Percentiles rank a stretch among this genome's conserved stretches.
phyloP scores from a whole-genome alignment of 1,284 basidiomycete species.

The Stereum hirsutum region DNA sequence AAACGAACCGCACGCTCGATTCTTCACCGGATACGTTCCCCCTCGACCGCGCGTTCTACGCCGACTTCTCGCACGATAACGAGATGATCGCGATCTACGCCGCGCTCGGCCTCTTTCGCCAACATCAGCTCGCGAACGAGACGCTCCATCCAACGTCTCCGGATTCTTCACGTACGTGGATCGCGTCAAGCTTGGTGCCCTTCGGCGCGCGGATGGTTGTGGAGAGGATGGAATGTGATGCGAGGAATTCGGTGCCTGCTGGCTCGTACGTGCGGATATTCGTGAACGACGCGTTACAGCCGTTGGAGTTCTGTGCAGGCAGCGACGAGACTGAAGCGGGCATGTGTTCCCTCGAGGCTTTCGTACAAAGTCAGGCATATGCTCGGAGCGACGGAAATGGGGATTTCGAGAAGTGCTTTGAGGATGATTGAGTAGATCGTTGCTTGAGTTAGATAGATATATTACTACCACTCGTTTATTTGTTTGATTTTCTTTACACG shows the following conservation, averaged over 20 bases:
- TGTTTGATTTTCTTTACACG: too few species aligned
- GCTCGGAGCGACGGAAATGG: conserved; percentile 55
- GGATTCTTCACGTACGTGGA: conserved; percentile 41
- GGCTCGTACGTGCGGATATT: conserved; percentile 46
- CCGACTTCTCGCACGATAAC: conserved; percentile 80
- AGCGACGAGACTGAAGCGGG: conserved; percentile 25
- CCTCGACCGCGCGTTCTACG: conserved; percentile 52
- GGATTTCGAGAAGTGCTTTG: conserved; percentile 53
- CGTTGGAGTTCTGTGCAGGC: conserved; percentile 50
- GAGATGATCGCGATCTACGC: conserved; percentile 70
- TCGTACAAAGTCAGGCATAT: conserved; percentile 65
- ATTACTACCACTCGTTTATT: too few species aligned
- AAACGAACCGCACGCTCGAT: conserved; percentile 76
- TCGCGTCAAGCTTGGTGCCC: conserved; percentile 49
- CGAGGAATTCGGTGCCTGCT: conserved; percentile 2
- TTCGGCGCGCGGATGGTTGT: conserved; percentile 58
- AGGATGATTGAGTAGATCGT: too few species aligned
- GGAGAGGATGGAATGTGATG: conserved; percentile 44
- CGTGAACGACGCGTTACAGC: conserved; percentile 61
- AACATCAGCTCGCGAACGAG: conserved; percentile 16
- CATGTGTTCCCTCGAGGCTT: conserved; percentile 55
- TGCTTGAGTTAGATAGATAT: too few species aligned
- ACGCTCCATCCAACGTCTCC: conserved; percentile 33
- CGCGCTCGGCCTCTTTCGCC: conserved; percentile 63
- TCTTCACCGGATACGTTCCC: conserved; percentile 63